phyloP scores from a whole-genome alignment of 192 early-diverging fungal species.

The Dimargaris verticillata region DNA sequence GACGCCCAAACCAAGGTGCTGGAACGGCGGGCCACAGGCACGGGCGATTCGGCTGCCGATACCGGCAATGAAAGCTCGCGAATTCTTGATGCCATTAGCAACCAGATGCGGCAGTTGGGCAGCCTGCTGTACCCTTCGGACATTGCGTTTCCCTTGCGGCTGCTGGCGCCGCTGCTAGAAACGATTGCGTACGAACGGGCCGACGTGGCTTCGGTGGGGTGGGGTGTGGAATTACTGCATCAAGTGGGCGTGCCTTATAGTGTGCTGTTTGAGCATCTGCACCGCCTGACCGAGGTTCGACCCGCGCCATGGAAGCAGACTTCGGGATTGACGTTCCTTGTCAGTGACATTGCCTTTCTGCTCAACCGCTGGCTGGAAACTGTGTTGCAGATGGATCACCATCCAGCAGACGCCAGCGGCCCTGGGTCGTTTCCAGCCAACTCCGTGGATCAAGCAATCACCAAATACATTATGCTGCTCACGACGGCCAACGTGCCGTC shows the following conservation, averaged over 20 bases:
- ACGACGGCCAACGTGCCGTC: conserved; percentile 17
- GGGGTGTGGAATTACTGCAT: conserved; percentile 13
- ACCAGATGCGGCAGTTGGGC: conserved; percentile 14
- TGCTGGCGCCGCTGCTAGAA: conserved; percentile 14
- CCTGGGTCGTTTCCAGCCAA: conserved; percentile 18
- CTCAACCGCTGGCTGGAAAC: conserved; percentile 3
- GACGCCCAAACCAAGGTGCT: conserved; percentile 17
- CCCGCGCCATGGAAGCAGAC: not conserved
- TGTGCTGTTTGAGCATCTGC: conserved; percentile 21
- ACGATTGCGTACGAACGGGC: conserved; percentile 12
- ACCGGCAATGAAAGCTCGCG: not conserved
- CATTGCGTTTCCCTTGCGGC: conserved; percentile 19
- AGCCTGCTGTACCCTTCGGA: conserved; percentile 21
- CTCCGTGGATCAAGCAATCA: conserved; percentile 26
- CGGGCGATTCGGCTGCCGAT: not conserved
- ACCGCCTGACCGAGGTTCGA: conserved; percentile 11
- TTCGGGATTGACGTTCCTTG: not conserved
- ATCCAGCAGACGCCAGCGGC: not conserved
- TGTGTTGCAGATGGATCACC: not conserved
- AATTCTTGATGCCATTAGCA: not conserved
- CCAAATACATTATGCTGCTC: conserved; percentile 27
- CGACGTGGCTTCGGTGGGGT: conserved; percentile 15
- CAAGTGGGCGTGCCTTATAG: conserved; percentile 17
- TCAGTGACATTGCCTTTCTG: conserved; percentile 1
- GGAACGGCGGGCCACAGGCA: conserved; percentile 7